Percentiles rank a stretch among this genome's conserved stretches.
Conservation (phyloP, 495 filamentous ascomycete genomes). For the Penicillium cataractarum region DNA sequence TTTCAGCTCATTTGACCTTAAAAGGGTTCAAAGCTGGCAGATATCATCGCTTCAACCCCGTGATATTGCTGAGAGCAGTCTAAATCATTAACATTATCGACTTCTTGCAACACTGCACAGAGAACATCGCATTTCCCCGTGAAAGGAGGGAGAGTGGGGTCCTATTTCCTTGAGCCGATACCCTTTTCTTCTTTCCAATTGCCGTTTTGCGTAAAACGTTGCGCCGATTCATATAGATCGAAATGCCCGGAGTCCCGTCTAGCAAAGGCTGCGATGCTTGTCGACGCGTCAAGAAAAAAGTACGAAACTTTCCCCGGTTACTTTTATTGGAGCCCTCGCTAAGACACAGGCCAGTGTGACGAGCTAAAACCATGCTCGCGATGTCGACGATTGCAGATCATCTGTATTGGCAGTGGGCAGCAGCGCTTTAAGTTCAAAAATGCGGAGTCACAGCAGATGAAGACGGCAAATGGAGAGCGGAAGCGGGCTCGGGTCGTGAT, state of each 20-base stretch:
- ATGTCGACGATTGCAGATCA: conserved; percentile 43
- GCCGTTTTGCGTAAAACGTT: conserved; percentile 11
- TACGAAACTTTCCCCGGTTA: conserved; percentile 4
- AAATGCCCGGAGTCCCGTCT: conserved; percentile 53
- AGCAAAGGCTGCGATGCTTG: conserved; percentile 51
- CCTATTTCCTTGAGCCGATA: not conserved
- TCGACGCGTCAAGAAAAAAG: conserved; percentile 53
- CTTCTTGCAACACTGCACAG: not conserved
- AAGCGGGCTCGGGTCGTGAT: not conserved
- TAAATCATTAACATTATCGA: not conserved
- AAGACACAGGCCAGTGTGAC: conserved; percentile 37
- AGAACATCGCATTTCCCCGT: not conserved
- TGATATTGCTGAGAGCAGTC: not conserved
- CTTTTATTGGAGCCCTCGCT: not conserved
- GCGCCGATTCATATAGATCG: not conserved
- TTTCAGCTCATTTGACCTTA: not conserved
- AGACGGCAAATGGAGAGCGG: not conserved
- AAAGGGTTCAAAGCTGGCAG: not conserved
- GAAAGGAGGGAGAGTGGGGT: not conserved
- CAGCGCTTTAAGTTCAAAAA: conserved; percentile 48
- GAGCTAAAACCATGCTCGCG: conserved; percentile 41
- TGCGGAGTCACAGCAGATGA: not conserved
- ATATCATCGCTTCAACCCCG: not conserved
- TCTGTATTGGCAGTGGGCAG: conserved; percentile 45
- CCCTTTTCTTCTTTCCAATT: not conserved